Conservation (phyloP, 2,329 filamentous ascomycete species). For the Claviceps sorghi region DNA sequence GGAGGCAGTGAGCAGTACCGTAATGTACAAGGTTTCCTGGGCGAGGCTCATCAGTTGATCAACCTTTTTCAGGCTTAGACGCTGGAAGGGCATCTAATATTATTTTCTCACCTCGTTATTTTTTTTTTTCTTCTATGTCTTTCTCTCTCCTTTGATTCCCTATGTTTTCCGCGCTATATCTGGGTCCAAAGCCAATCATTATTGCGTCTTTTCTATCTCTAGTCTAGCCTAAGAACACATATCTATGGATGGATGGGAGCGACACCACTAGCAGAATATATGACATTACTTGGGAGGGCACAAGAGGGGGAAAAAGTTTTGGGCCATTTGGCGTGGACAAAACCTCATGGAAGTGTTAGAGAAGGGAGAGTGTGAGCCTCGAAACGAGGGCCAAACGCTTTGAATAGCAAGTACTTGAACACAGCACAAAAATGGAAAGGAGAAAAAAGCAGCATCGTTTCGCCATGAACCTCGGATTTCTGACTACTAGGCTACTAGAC, state of each 20-base stretch:
- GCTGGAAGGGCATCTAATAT: constrained; percentile 1
- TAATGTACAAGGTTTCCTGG: constrained; percentile 2
- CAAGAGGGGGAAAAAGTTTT: background rate
- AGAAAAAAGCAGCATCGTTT: constrained; percentile 6
- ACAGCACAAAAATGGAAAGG: constrained; percentile 12
- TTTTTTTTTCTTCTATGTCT: background rate
- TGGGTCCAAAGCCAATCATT: background rate
- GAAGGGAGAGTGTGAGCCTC: constrained; percentile 4
- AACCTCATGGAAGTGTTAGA: constrained; percentile 3
- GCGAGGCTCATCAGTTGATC: background rate
- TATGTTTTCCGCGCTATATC: background rate
- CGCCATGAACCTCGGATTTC: background rate
- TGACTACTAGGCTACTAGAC: too few species aligned
- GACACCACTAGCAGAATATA: background rate
- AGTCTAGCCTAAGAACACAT: background rate
- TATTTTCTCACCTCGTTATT: constrained; percentile 2
- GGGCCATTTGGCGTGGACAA: background rate
- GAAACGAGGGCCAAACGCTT: constrained; percentile 8
- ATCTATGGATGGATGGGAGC: background rate
- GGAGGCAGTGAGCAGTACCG: background rate
- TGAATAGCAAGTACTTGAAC: constrained; percentile 16
- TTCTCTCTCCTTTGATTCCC: constrained; percentile 1
- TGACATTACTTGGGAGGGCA: background rate
- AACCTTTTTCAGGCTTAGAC: constrained; percentile 3
- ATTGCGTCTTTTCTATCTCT: background rate